A percentile compares a stretch with the other conserved stretches of the same genome.
Evolutionary conservation across 768 basidiomycete genomes (phyloP).

Genomic region (Tubosaeta brunneosetosa): DNA sequence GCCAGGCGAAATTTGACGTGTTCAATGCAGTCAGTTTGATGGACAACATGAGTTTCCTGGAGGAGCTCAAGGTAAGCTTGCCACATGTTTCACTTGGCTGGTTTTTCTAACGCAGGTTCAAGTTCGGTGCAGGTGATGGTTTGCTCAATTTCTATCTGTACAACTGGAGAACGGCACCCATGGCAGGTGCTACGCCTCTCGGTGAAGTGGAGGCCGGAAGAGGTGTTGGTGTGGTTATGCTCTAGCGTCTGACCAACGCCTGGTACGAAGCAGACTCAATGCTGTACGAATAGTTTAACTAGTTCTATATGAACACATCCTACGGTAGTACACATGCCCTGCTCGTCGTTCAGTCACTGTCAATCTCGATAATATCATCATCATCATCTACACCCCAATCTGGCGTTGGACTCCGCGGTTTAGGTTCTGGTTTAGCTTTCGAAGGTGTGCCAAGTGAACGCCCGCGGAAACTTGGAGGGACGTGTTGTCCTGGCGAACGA

Average conservation of each 20-base stretch:
- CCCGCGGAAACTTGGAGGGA: conserved; percentile 30
- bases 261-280: no score
- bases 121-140: conserved; percentile 95
- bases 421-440: conserved; percentile 38
- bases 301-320: conserved; percentile 4
- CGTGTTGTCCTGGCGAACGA: conserved; percentile 19
- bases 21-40: conserved; percentile 93
- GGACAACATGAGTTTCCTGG: conserved; percentile 83
- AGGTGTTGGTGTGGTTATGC: conserved; percentile 93
- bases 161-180: conserved; percentile 84
- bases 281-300: neutral
- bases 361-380: conserved; percentile 79
- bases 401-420: conserved; percentile 61
- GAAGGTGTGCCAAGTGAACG: conserved; percentile 44
- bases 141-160: conserved; percentile 89
- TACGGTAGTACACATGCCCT: conserved; percentile 1
- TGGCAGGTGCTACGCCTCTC: conserved; percentile 66
- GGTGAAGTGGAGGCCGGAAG: conserved; percentile 54
- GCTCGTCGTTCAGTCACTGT: conserved; percentile 57
- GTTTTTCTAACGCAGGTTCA: conserved; percentile 7
- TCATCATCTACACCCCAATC: conserved; percentile 77
- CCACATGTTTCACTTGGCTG: neutral
- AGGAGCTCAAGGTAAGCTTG: conserved; percentile 70
- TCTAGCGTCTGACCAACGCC: conserved; percentile 38
- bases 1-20: conserved; percentile 88